Evolutionary conservation across 441 rosid species (phyloP), one percentile per base, ranked within the genome.

Genomic region (Euphorbia corollata): DNA sequence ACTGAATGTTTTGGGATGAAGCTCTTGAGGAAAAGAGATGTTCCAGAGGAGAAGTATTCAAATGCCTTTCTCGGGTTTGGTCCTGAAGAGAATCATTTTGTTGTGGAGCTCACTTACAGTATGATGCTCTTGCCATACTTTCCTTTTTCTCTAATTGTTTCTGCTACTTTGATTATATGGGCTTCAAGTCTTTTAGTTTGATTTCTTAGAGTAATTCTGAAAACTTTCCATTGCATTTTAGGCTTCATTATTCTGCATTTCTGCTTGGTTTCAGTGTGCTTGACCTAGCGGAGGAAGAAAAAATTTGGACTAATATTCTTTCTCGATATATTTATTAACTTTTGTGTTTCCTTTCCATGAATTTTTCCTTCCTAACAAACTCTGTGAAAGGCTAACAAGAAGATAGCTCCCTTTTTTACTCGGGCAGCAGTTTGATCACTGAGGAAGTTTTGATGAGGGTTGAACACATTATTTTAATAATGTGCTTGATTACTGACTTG

Each of bases 1-100:
- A 91, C 96, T 18, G 99, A 93, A 74, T 83, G 93, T 69, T 89
- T 93, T 58, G 99, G 99, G 65, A 93, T 93, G 99, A 89, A 87
- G 77, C 69, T 93, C 67, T 67, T 89, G 86, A 86, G 99, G 85
- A 53, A 93, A 67, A 89, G 99, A 79, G 99, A 94, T 61, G 20
- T 94, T 63, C 99, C 98, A 0, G 97, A 89, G 60, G 98, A 91
- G 85, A 94, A 91, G 73, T 94, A 87, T 75, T 74, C 97, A 45
- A 88, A 94, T 80, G 99, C 98, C 68, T 94, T 94, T 73, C 91
- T 94, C 5, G 98, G 97, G 12, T 94, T 84, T 78, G 98, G 97
- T 38, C 87, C 96, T 8, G 98, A 94, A 69, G 80, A 81, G 19
- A 71, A 97, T 53, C 70, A 88, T 73, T 94, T 94, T 67, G 98